These are phyloP conservation scores for Solanum sejunctum DNA, from an alignment of 257 asterid species.

Conservation along the genomic window DNA sequence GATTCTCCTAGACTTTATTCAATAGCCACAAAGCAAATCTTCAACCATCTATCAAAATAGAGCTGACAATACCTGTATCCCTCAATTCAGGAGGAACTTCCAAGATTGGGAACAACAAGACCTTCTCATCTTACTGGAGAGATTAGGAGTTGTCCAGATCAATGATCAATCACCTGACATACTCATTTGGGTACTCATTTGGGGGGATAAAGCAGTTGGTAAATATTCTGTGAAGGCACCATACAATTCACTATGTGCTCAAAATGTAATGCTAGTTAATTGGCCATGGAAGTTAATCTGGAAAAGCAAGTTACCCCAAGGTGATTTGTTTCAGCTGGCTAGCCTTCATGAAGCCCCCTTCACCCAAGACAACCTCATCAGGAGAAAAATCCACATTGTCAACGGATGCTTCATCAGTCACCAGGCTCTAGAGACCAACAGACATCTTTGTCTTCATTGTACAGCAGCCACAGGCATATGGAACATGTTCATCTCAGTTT, in stretches of 20 bases:
- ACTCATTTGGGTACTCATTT: background rate
- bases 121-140: background rate
- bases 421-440: too few relatives aligned
- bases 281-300: background rate
- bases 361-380: too few relatives aligned
- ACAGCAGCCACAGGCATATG: too few relatives aligned
- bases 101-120: background rate
- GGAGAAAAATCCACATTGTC: too few relatives aligned
- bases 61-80: background rate
- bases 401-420: too few relatives aligned
- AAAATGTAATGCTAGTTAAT: background rate
- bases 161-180: background rate
- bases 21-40: background rate
- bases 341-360: too few relatives aligned
- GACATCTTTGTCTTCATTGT: too few relatives aligned
- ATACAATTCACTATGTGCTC: background rate
- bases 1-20: background rate
- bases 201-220: background rate
- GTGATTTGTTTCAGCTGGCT: too few relatives aligned
- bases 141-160: background rate
- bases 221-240: background rate
- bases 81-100: background rate
- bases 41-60: background rate
- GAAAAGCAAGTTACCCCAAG: background rate
- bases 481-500: too few relatives aligned